phyloP scores from a whole-genome alignment of 345 rosid genomes.

The Raphanus raphanistrum region DNA sequence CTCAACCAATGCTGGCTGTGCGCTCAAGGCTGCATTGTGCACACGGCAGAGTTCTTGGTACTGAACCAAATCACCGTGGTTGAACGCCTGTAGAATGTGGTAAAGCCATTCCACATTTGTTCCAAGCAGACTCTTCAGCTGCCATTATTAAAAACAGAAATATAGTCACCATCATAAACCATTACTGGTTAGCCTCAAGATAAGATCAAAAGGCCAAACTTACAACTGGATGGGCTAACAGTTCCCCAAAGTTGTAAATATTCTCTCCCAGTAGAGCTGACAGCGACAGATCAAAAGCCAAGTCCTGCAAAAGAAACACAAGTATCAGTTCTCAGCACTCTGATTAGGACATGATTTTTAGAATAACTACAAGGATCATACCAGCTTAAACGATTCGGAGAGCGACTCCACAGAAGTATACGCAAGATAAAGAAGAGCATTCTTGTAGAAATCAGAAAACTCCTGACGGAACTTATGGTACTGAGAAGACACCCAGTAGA shows the following conservation, averaged over 20 bases:
- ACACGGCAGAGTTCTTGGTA: slow-evolving; percentile 84
- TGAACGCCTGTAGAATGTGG: slow-evolving; percentile 91
- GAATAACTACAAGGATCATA: neutral
- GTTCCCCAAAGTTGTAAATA: slow-evolving; percentile 95
- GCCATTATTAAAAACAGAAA: slow-evolving; percentile 26
- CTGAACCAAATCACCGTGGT: slow-evolving; percentile 75
- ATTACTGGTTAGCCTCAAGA: neutral
- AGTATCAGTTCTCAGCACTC: neutral
- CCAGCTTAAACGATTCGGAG: slow-evolving; percentile 43
- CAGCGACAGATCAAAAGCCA: slow-evolving; percentile 95
- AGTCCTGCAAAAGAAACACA: slow-evolving; percentile 54
- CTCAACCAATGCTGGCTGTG: slow-evolving; percentile 94
- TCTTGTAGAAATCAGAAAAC: slow-evolving; percentile 42
- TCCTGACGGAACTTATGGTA: slow-evolving; percentile 44
- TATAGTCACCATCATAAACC: slow-evolving; percentile 3
- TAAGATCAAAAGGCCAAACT: slow-evolving; percentile 22
- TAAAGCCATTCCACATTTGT: slow-evolving; percentile 94
- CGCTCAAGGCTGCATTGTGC: slow-evolving; percentile 70
- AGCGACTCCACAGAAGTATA: slow-evolving; percentile 44
- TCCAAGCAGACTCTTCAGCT: slow-evolving; percentile 86
- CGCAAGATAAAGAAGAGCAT: slow-evolving; percentile 42
- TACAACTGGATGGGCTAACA: slow-evolving; percentile 98
- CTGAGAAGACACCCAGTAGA: slow-evolving; percentile 91
- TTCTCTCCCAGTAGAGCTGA: slow-evolving; percentile 95
- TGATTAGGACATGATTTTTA: neutral